Conservation (phyloP, 1,139 yeast species). For the Protomyces inundatus region DNA sequence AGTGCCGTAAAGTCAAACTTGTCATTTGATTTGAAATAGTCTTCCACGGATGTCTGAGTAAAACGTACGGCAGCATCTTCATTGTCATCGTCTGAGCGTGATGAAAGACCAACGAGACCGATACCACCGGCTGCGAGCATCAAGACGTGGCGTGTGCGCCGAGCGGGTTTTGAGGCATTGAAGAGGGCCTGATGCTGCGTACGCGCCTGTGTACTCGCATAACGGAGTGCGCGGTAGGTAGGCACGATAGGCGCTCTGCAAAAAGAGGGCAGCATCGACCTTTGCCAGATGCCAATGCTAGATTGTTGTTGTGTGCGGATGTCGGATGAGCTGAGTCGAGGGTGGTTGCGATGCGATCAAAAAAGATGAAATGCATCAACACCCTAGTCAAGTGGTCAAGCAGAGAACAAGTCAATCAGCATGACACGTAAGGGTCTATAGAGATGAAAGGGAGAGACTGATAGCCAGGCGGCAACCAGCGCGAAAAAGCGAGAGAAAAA, state of each 20-base stretch:
- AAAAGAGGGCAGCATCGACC: background rate
- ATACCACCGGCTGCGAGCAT: background rate
- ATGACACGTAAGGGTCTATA: too few species aligned
- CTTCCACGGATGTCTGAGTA: background rate
- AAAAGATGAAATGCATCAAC: too few species aligned
- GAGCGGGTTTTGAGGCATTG: background rate
- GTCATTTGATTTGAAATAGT: background rate
- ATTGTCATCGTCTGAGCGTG: background rate
- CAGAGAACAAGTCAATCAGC: too few species aligned
- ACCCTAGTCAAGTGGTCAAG: too few species aligned
- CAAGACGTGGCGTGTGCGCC: background rate
- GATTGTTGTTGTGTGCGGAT: too few species aligned
- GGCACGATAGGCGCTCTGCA: background rate
- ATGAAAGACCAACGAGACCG: background rate
- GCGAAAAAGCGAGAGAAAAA: background rate
- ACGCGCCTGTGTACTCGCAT: background rate
- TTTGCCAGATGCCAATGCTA: too few species aligned
- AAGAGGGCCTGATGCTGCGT: background rate
- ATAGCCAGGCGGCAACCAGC: background rate
- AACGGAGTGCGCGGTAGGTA: background rate
- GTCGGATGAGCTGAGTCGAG: too few species aligned
- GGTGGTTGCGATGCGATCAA: too few species aligned
- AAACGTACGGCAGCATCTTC: background rate
- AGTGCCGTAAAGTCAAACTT: constrained; percentile 4
- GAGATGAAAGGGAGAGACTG: background rate